Evolutionary conservation across 2,329 filamentous ascomycete species (phyloP).

Genomic region (Colletotrichum zoysiae): DNA sequence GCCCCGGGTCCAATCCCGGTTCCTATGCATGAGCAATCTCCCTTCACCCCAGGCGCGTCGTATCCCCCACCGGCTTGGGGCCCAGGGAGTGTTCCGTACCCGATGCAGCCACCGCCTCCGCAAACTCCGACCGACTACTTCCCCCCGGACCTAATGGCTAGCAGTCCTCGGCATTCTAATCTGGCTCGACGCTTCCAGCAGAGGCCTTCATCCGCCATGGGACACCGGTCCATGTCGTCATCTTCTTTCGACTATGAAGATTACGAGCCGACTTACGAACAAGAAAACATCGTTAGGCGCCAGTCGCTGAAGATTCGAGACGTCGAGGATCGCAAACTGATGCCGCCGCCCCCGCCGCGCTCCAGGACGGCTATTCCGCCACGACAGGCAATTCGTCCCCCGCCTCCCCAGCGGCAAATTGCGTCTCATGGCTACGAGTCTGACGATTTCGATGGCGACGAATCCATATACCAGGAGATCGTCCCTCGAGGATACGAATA

Average conservation of each 20-base stretch:
- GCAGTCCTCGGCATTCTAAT: constrained; percentile 46
- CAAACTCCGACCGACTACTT: constrained; percentile 38
- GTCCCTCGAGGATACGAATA: constrained; percentile 52
- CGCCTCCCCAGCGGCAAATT: constrained; percentile 47
- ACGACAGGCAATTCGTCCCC: constrained; percentile 46
- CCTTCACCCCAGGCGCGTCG: constrained; percentile 25
- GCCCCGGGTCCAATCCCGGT: constrained; percentile 18
- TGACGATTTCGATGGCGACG: constrained; percentile 53
- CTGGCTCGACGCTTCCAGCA: constrained; percentile 37
- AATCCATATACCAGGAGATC: constrained; percentile 55
- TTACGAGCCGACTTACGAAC: constrained; percentile 50
- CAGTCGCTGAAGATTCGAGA: constrained; percentile 58
- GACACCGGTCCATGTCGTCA: constrained; percentile 49
- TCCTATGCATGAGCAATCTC: constrained; percentile 27
- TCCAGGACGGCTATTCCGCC: constrained; percentile 45
- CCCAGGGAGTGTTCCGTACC: constrained; percentile 29
- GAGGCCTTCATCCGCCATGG: constrained; percentile 57
- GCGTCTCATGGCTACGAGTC: constrained; percentile 52
- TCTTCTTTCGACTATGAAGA: constrained; percentile 54
- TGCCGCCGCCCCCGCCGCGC: constrained; percentile 61
- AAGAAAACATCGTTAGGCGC: constrained; percentile 56
- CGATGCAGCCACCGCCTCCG: constrained; percentile 17
- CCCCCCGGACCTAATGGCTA: constrained; percentile 40
- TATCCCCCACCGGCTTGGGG: constrained; percentile 33
- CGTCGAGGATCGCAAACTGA: constrained; percentile 59